Evolutionary conservation across 1,139 yeast genomes (phyloP), one percentile per base, ranked within the genome.

Genomic region (Saccharomyces hybrid): DNA sequence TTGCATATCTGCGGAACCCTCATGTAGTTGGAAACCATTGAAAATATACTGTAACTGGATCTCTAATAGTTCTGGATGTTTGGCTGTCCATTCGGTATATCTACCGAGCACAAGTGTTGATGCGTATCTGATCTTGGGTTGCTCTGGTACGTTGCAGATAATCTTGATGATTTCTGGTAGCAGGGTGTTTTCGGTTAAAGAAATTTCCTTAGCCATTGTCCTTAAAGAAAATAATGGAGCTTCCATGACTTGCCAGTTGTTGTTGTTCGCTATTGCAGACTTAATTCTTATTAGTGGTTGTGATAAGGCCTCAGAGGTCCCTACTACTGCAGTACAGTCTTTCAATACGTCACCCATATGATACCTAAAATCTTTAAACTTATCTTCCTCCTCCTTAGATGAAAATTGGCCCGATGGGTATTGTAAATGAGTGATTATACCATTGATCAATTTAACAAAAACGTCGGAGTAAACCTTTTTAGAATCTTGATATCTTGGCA

Each of bases 261-360:
- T 53, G 27, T 59, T 52, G n/a, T 55, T 53, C 7, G 51, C 51
- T 24, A 69, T 52, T 5, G 70, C 61, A 27, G 55, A 49, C 52
- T 64, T 62, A 9, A 74, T 68, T 50, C 62, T 64, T 8, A 64
- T 58, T 42, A 66, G 66, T 12, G 78, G 76, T 51, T 73, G 66
- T 61, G 66, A 72, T 38, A 95, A 75, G 0, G 96, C 90, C 47
- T 72, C 75, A 4, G 81, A 73, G 2, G 95, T 79, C 0, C 98
- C 98, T 47, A 88, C 83, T 2, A 93, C 91, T 1, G 88, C 87
- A 63, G 97, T 88, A 72, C 98, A 90, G 69, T 91, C 96, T 67
- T 93, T 95, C 59, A 95, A 75, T 11, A 93, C 96, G 69, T 93
- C 98, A 31, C 98, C 98, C 88, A 93, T 88, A 59, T 90, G 96